Evolutionary conservation across 805 yeast species (phyloP), one percentile per base, ranked within the genome.

Genomic region (Candida jianshihensis): DNA sequence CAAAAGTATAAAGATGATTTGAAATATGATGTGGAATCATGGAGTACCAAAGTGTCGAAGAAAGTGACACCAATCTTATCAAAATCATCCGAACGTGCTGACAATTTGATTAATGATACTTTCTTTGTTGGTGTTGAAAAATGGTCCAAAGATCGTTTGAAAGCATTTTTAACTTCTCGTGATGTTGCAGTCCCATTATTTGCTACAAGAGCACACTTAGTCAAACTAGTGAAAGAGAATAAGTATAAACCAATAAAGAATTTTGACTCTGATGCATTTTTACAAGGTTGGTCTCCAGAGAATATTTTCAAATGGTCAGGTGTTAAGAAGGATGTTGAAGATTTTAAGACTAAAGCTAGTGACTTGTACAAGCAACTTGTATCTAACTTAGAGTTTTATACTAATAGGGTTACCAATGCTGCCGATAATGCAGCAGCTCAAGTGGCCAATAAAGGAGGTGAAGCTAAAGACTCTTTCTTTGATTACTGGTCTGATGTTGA

Each of bases 101-200:
- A 58, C 19, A 56, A 64, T 24, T 42, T 63, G 7, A 55, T 68
- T 48, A 66, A 66, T 49, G 70, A 67, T 41, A 66, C 73, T 2
- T 69, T 71, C 43, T 51, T 68, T 32, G 54, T 66, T 29, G 72
- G 68, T 26, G 53, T 71, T 34, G 69, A 70, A 30, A 48, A 51
- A 10, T 71, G 77, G 78, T 57, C 72, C 16, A 66, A 66, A 44
- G 66, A 61, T 15, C 62, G 66, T 37, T 56, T 71, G 39, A 65
- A 54, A 42, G 52, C 59, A 4, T 71, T 67, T 39, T 49, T 71
- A 28, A 57, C 60, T 20, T 51, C 63, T 3, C 63, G 76, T 41
- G 64, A 59, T 22, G 57, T 71, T 21, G 42, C 60, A 12, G 52
- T 61, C 34, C 64, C 72, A 18, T 34, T 51, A 3, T 60, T 68